Evolutionary conservation across 2,329 filamentous ascomycete genomes (phyloP), one percentile per base, ranked within the genome.

Genomic region (Pestalotiopsis sp.): DNA sequence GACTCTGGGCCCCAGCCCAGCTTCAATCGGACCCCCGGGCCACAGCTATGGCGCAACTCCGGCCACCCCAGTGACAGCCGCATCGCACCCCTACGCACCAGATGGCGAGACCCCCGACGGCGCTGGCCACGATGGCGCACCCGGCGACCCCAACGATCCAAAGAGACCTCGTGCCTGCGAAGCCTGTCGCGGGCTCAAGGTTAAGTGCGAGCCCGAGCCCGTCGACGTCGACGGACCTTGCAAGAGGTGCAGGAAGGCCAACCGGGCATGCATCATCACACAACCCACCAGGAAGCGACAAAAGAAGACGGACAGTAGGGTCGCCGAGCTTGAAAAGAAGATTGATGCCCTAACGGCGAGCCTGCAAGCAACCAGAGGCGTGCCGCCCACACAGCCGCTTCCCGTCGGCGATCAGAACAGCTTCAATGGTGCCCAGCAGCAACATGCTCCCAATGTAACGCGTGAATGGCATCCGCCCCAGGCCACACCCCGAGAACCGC

Each of bases 321-420:
- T 98, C 13, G 92, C 94, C 9, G 94, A 97, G 83, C 85, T 98
- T 65, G 94, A 97, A 84, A 94, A 92, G 84, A 97, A 97, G 83
- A 95, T 97, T 72, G 94, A 97, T 83, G 93, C 92, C 9, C 79
- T 97, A 77, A 97, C 93, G 7, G 93, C 93, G 6, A 94, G 90
- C 45, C 78, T 97, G 72, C 91, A 93, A 60, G 89, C 92, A 2
- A 80, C 77, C 17, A 75, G 79, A 66, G 76, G 77, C 9, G 73
- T 73, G 13, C 62, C 68, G 36, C 45, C 23, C 38, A 31, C 40
- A 13, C 73, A 73, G 17, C 63, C 67, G 36, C 52, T 23, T 38
- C 40, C 40, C 27, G 20, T 31, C 38, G 20, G 27, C n/a, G 45
- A 66, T 9, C 67, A 68, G 4, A 68, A 27, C 41, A n/a, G 4